Conservation (phyloP, 2,329 filamentous ascomycete species). For the Clonostachys byssicola region DNA sequence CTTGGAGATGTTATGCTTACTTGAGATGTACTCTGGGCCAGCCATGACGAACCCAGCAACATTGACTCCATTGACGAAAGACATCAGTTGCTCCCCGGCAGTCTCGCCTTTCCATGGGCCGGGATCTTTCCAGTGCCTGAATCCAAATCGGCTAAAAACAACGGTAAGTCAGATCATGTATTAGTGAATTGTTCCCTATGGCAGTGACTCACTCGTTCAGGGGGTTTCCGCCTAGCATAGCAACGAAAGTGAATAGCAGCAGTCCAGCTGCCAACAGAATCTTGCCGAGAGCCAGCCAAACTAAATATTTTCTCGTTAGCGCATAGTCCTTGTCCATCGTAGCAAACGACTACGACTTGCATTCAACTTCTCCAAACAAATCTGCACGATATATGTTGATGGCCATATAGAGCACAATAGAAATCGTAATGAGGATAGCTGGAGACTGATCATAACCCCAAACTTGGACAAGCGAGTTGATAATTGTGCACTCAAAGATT, state of each 20-base stretch:
- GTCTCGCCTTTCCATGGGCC: not conserved
- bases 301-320: no score
- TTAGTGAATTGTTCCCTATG: not conserved
- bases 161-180: not conserved
- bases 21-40: conserved; percentile 55
- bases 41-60: conserved; percentile 15
- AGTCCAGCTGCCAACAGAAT: conserved; percentile 1
- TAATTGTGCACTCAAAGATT: not conserved
- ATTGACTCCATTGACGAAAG: conserved; percentile 1
- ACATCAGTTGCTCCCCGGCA: not conserved
- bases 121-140: conserved; percentile 2
- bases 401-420: not conserved
- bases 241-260: conserved; percentile 1
- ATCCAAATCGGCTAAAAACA: not conserved
- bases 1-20: not conserved
- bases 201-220: not conserved
- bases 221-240: conserved; percentile 3
- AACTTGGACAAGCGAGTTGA: not conserved
- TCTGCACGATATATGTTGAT: not conserved
- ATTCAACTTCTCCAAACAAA: not conserved
- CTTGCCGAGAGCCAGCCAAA: not conserved
- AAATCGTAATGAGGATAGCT: not conserved
- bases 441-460: not conserved
- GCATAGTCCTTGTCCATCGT: no score
- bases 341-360: not conserved